Evolutionary conservation across 495 filamentous ascomycete species (phyloP), one percentile per base, ranked within the genome.

Genomic region (Tuber melanosporum): DNA sequence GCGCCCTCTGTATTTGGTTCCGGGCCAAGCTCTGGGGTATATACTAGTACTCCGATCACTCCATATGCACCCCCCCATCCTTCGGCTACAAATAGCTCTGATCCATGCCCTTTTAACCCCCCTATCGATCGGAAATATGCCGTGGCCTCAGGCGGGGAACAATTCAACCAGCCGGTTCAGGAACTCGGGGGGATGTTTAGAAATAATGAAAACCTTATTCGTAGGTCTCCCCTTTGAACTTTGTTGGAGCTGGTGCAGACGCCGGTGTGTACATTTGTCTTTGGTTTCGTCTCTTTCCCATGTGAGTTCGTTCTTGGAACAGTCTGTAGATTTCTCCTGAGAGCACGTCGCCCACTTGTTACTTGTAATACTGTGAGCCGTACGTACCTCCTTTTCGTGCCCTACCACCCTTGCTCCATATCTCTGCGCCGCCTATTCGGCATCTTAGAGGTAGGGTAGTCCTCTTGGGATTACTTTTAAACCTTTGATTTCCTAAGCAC

Each of bases 171-270:
- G 20, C 44, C 80, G 73, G 71, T 15, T 22, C 74, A 79, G 71
- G 80, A 77, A 22, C 76, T 77, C 71, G 36, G 73, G 12, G 77
- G 74, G 26, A 43, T 76, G 17, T 74, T 73, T 20, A 81, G 80
- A 44, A 41, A 57, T 74, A 36, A 72, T 12, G 75, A 79, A 74
- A 79, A 73, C 71, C 75, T 80, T 77, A 70, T 76, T 78, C 81
- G 81, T 82, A 82, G 81, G 81, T 82, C 74, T 77, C 66, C 80
- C 80, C 77, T 57, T 80, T 82, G 22, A 79, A 62, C 49, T 76
- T 80, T 73, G 71, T 43, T 75, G 45, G 73, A 76, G 19, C 26
- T 71, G 19, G 57, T 19, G 57, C 57, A 66, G 32, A 36, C 5
- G 47, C 71, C 57, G 71, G 62, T 76, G 32, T 66, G 57, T 66